Percentiles rank a stretch among this genome's conserved stretches.
Conservation (phyloP, 2,329 filamentous ascomycete species). For the Ceratocystis huliohia region DNA sequence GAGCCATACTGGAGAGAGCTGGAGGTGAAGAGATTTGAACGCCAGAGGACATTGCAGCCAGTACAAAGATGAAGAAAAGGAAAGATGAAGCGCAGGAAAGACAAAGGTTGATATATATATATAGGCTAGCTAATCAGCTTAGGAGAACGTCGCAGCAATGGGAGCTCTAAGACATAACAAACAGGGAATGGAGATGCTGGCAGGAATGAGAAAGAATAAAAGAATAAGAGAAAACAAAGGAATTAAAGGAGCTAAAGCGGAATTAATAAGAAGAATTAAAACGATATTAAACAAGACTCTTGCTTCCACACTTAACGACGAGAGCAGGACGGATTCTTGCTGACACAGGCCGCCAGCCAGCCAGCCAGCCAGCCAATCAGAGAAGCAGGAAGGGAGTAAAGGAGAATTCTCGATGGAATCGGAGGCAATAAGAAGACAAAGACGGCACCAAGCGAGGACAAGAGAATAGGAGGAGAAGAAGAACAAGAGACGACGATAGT, state of each 20-base stretch:
- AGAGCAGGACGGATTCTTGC: neutral
- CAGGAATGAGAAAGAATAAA: conserved; percentile 19
- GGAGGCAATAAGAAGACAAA: neutral
- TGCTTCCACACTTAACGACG: neutral
- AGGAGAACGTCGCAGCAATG: neutral
- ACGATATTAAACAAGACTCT: neutral
- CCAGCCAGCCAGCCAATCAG: neutral
- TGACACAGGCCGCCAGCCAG: neutral
- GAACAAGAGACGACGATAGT: neutral
- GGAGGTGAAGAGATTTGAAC: neutral
- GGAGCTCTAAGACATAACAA: neutral
- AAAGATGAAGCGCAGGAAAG: neutral
- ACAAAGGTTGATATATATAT: neutral
- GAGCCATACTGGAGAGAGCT: neutral
- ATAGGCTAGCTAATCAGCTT: neutral
- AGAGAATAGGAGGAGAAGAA: neutral
- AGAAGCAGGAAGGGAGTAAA: neutral
- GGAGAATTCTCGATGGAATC: neutral
- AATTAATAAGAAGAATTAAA: neutral
- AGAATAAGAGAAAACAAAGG: neutral
- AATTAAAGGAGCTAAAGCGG: neutral
- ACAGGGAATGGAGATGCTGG: neutral
- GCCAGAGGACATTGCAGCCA: neutral
- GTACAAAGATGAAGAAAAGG: neutral
- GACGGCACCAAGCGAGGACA: neutral